Evolutionary conservation across 345 rosid genomes (phyloP), one percentile per base, ranked within the genome.

Genomic region (Melaleuca quinquenervia): DNA sequence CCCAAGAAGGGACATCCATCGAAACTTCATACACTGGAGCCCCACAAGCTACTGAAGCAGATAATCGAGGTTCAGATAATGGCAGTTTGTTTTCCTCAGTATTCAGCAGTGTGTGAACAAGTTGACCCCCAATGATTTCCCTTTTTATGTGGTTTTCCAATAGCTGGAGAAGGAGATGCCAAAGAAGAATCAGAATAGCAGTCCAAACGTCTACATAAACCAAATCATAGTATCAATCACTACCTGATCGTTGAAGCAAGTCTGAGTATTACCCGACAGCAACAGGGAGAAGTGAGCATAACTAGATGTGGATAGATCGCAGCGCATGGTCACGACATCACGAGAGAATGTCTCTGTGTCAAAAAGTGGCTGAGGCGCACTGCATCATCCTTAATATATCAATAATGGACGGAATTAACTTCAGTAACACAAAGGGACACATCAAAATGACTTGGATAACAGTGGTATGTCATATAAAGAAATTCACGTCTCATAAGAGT

Each of bases 321-420:
- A 92, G 24, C 94, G 91, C 94, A 92, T 92, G 76, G 91, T 92
- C 87, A 92, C 91, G 10, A 92, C 92, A 84, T 91, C 94, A 62
- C 94, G 92, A 88, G 92, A 90, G 85, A 90, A 89, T 74, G 91
- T 82, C 86, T 91, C 94, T 60, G 94, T 89, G 82, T 90, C 92
- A 80, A 92, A 90, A 60, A 91, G 92, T 80, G 94, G 94, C 36
- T 90, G 91, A 54, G 90, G 89, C 14, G 92, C 92, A 86, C 94
- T 92, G 89, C 48, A 90, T 53, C 56, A 82, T 82, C 50, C 55
- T 52, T 80, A 15, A 75, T 85, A 84, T 44, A 64, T 80, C 78
- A 85, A 85, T 83, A 83, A 48, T 3, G 60, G 36, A 75, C 49
- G 22, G 15, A 86, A 49, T 27, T 70, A 70, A 70, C 80, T 36